Percentiles rank a stretch among this genome's conserved stretches.
Conservation (phyloP, 208 protist species). For the Crithidia fasciculata region DNA sequence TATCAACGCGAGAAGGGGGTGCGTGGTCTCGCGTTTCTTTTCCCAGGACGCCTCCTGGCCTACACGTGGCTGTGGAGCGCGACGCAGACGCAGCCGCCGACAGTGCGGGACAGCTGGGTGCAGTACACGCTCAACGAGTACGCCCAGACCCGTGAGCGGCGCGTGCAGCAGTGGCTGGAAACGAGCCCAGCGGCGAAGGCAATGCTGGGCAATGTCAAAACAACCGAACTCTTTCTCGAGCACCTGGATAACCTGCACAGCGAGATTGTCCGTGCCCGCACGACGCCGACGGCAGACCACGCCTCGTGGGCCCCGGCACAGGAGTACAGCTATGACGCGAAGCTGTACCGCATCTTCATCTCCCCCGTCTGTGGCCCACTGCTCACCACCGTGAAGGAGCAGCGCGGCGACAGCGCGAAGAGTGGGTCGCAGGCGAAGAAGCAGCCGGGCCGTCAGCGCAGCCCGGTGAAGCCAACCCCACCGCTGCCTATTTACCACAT, state of each 20-base stretch:
- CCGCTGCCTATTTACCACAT: no score
- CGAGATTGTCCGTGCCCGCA: slow-evolving; percentile 69
- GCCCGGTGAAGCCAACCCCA: neutral
- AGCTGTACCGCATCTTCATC: slow-evolving; percentile 77
- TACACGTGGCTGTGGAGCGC: slow-evolving; percentile 50
- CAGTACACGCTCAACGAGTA: slow-evolving; percentile 66
- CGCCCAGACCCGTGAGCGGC: slow-evolving; percentile 49
- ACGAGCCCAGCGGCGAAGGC: slow-evolving; percentile 34
- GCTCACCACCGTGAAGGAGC: slow-evolving; percentile 67
- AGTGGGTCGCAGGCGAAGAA: neutral
- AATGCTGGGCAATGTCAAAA: slow-evolving; percentile 42
- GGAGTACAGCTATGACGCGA: slow-evolving; percentile 67
- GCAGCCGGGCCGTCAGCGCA: neutral
- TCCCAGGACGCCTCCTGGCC: slow-evolving; percentile 47
- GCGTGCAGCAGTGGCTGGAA: slow-evolving; percentile 48
- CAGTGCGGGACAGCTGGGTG: slow-evolving; percentile 50
- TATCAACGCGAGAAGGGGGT: slow-evolving; percentile 45
- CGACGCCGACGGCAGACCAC: slow-evolving; percentile 42
- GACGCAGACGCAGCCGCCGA: slow-evolving; percentile 31
- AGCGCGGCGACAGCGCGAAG: slow-evolving; percentile 5
- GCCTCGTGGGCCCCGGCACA: slow-evolving; percentile 38
- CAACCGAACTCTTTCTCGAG: slow-evolving; percentile 42
- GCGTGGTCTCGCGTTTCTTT: slow-evolving; percentile 43
- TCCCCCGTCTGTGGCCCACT: slow-evolving; percentile 70
- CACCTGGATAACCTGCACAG: slow-evolving; percentile 56